Conservation (phyloP, 2,329 filamentous ascomycete species). For the Pseudogymnoascus sp. region DNA sequence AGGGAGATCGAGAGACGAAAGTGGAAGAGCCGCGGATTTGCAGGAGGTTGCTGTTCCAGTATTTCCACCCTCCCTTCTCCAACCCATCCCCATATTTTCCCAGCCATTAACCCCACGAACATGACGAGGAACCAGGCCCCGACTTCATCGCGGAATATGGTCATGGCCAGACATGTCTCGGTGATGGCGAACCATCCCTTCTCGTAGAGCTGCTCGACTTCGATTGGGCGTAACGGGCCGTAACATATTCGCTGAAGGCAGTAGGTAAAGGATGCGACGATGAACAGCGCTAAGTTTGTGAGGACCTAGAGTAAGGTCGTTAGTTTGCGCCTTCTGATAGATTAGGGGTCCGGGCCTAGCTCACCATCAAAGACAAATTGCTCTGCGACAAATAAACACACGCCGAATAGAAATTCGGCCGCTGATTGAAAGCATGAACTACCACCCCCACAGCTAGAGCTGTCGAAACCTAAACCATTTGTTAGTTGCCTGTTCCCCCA, state of each 20-base stretch:
- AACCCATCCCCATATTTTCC: conserved; percentile 98
- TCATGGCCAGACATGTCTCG: conserved; percentile 95
- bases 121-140: conserved; percentile 92
- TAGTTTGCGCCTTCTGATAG: not conserved
- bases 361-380: conserved; percentile 85
- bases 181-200: conserved; percentile 97
- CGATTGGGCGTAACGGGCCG: conserved; percentile 80
- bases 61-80: conserved; percentile 89
- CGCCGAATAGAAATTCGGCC: conserved; percentile 96
- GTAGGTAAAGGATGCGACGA: conserved; percentile 74
- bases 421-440: conserved; percentile 84
- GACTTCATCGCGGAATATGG: conserved; percentile 91
- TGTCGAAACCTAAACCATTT: conserved; percentile 56
- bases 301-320: conserved; percentile 54
- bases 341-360: conserved; percentile 22
- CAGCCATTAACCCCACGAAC: conserved; percentile 86
- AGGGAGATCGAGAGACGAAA: conserved; percentile 71
- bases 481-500: not conserved
- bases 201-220: conserved; percentile 95
- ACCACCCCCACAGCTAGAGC: conserved; percentile 77
- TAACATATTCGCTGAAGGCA: conserved; percentile 85
- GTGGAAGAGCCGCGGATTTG: conserved; percentile 84
- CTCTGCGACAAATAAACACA: conserved; percentile 95
- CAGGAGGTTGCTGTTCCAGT: conserved; percentile 87
- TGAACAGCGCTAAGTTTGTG: conserved; percentile 78